These are phyloP conservation scores for Polyporus tsugae DNA, from an alignment of 1,284 basidiomycete genomes.

Conservation along the genomic window DNA sequence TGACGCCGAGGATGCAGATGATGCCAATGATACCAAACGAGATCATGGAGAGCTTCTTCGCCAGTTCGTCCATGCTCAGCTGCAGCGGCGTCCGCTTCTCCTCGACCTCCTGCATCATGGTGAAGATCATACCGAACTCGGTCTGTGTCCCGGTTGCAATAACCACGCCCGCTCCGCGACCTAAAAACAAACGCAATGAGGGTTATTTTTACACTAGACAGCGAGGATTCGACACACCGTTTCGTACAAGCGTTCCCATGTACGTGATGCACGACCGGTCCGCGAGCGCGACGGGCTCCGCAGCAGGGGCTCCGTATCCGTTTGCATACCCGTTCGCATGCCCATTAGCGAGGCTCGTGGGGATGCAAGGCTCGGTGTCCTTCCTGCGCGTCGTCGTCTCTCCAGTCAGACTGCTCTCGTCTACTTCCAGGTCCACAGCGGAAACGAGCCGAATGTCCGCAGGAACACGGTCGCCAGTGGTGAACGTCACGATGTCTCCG, in stretches of 20 bases:
- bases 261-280: slow-evolving; percentile 92
- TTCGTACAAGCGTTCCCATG: slow-evolving; percentile 97
- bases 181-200: slow-evolving; percentile 44
- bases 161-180: slow-evolving; percentile 88
- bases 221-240: slow-evolving; percentile 55
- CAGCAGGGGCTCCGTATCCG: slow-evolving; percentile 20
- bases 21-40: slow-evolving; percentile 94
- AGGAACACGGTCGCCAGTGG: slow-evolving; percentile 93
- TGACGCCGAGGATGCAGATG: slow-evolving; percentile 91
- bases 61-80: slow-evolving; percentile 95
- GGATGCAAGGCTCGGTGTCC: slow-evolving; percentile 59
- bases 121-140: slow-evolving; percentile 96
- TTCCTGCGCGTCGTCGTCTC: slow-evolving; percentile 90
- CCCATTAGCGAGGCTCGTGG: slow-evolving; percentile 24
- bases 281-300: slow-evolving; percentile 76
- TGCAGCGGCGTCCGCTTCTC: slow-evolving; percentile 95
- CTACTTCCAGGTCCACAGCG: slow-evolving; percentile 89
- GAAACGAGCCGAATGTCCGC: slow-evolving; percentile 89
- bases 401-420: slow-evolving; percentile 95
- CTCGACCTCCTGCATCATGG: slow-evolving; percentile 98
- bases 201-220: background rate
- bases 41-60: slow-evolving; percentile 88
- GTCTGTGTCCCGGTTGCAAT: slow-evolving; percentile 91
- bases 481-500: slow-evolving; percentile 91
- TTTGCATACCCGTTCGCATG: slow-evolving; percentile 29